Evolutionary conservation across 202 grass and related monocot genomes (phyloP).

Genomic region (Saccharum hybrid): DNA sequence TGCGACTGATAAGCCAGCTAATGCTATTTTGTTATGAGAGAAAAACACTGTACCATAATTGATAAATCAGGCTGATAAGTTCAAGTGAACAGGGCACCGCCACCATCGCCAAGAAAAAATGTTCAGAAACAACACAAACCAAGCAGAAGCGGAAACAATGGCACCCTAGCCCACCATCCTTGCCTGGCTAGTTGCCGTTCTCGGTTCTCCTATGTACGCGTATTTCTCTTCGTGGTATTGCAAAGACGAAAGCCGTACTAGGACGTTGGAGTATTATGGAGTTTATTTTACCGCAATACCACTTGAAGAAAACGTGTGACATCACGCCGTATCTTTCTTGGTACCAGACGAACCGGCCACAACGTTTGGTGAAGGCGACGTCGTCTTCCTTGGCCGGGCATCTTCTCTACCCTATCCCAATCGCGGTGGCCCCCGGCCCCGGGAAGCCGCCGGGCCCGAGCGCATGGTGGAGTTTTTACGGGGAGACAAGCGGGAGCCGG

Average conservation of each 20-base stretch:
- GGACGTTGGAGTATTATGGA: neutral
- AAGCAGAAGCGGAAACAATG: neutral
- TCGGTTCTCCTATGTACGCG: neutral
- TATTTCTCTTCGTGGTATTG: neutral
- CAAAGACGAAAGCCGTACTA: neutral
- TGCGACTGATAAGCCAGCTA: too few relatives aligned
- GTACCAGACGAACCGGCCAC: neutral
- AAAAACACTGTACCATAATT: too few relatives aligned
- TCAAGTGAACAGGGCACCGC: neutral
- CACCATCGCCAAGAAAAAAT: neutral
- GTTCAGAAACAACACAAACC: neutral
- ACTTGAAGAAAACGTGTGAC: constrained; percentile 22
- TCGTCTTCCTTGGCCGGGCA: too few relatives aligned
- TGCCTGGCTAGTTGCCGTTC: neutral
- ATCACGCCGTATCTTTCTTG: constrained; percentile 6
- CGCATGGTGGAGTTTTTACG: neutral
- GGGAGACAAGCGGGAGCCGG: neutral
- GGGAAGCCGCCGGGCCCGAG: neutral
- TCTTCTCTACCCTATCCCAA: neutral
- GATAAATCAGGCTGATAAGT: too few relatives aligned
- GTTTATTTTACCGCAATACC: neutral
- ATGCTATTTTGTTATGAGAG: too few relatives aligned
- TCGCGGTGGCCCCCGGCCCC: constrained; percentile 2
- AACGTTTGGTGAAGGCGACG: constrained; percentile 1
- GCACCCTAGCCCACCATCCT: neutral